Evolutionary conservation across 2,329 filamentous ascomycete genomes (phyloP).

Genomic region (Ophiocordyceps polyrhachis-furcata): DNA sequence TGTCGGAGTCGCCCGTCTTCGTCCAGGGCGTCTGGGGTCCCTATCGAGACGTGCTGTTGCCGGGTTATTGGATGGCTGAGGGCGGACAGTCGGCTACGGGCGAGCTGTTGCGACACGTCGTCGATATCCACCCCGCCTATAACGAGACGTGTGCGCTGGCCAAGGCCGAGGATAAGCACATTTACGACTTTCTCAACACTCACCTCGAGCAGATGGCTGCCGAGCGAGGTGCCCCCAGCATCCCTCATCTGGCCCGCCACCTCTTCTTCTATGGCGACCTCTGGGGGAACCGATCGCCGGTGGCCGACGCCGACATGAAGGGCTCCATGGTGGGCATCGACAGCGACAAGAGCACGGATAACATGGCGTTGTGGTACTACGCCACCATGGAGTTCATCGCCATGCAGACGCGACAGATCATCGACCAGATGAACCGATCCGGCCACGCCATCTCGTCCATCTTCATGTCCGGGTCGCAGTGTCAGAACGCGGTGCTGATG

Average conservation of each 20-base stretch:
- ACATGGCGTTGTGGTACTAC: conserved; percentile 83
- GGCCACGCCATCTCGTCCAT: conserved; percentile 81
- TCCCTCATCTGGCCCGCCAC: conserved; percentile 77
- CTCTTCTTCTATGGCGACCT: conserved; percentile 98
- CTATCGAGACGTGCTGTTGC: conserved; percentile 83
- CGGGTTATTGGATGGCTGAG: conserved; percentile 91
- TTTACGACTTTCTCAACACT: conserved; percentile 88
- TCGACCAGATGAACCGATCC: conserved; percentile 79
- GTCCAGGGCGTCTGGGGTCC: conserved; percentile 94
- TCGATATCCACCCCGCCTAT: conserved; percentile 88
- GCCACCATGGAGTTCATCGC: conserved; percentile 96
- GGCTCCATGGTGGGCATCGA: conserved; percentile 75
- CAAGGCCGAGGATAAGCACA: conserved; percentile 66
- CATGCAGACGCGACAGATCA: conserved; percentile 87
- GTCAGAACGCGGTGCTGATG: conserved; percentile 89
- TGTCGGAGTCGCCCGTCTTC: conserved; percentile 86
- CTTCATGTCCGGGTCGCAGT: conserved; percentile 98
- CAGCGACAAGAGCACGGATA: conserved; percentile 71
- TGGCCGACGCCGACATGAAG: conserved; percentile 86
- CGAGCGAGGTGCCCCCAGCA: conserved; percentile 49
- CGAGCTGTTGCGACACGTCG: conserved; percentile 80
- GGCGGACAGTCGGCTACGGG: conserved; percentile 93
- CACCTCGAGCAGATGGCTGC: conserved; percentile 63
- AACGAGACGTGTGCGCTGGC: conserved; percentile 62
- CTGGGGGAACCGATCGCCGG: conserved; percentile 87